Evolutionary conservation across 148 eudicot species (phyloP).

Genomic region (Rhododendron henanense): DNA sequence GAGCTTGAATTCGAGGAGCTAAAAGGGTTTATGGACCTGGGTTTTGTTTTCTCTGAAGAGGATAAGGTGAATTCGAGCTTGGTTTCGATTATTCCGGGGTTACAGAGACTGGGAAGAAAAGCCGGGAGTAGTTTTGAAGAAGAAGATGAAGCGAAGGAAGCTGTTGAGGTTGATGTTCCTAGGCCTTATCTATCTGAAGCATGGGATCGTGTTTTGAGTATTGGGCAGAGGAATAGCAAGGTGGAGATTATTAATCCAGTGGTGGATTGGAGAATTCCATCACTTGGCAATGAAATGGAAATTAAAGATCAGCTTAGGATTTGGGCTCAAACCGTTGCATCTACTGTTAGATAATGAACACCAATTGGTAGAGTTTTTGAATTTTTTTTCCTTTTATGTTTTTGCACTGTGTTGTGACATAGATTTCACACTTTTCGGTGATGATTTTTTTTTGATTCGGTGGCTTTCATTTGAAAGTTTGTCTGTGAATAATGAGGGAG

Average conservation of each 20-base stretch:
- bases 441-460: neutral
- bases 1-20: slow-evolving; percentile 49
- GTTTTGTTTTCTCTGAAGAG: slow-evolving; percentile 47
- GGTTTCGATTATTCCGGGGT: slow-evolving; percentile 42
- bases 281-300: slow-evolving; percentile 24
- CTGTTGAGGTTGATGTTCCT: neutral
- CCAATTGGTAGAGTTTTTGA: neutral
- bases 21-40: slow-evolving; percentile 54
- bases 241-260: slow-evolving; percentile 13
- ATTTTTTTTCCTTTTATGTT: neutral
- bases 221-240: neutral
- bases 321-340: slow-evolving; percentile 55
- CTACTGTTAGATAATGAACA: slow-evolving; percentile 20
- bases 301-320: slow-evolving; percentile 38
- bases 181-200: slow-evolving; percentile 47
- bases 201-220: slow-evolving; percentile 21
- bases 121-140: neutral
- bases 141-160: neutral
- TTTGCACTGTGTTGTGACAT: neutral
- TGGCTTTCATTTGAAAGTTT: neutral
- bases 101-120: slow-evolving; percentile 34
- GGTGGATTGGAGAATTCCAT: slow-evolving; percentile 38
- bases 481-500: neutral
- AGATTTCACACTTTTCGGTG: neutral
- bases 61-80: slow-evolving; percentile 35